These are phyloP conservation scores for Rhinocladiella similis DNA, from an alignment of 2,329 filamentous ascomycete genomes.

Conservation along the genomic window DNA sequence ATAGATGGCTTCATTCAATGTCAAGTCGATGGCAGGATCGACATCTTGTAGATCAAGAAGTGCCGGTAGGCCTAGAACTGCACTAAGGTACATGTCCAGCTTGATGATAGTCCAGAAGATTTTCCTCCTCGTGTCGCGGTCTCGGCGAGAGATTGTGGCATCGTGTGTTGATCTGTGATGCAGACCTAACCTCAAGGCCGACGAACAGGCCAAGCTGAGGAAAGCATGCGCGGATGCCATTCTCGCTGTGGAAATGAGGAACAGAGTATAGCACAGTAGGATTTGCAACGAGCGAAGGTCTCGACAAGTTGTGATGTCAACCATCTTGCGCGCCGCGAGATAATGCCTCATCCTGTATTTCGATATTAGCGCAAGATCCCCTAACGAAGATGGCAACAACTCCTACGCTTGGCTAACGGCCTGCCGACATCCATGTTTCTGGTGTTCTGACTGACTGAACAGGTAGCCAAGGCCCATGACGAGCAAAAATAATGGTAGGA, in stretches of 20 bases:
- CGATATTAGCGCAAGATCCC: background rate
- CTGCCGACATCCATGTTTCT: conserved; percentile 16
- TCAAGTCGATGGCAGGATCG: conserved; percentile 9
- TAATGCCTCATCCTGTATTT: conserved; percentile 18
- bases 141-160: conserved; percentile 3
- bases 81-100: conserved; percentile 24
- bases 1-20: background rate
- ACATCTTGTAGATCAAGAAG: conserved; percentile 22
- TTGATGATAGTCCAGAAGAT: conserved; percentile 25
- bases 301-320: conserved; percentile 17
- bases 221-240: conserved; percentile 20
- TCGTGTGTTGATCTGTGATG: conserved; percentile 19
- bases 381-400: background rate
- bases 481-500: conserved; percentile 21
- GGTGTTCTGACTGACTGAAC: conserved; percentile 17
- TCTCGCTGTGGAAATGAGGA: conserved; percentile 23
- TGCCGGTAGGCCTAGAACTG: conserved; percentile 18
- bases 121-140: conserved; percentile 10
- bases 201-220: conserved; percentile 16
- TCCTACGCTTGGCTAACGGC: conserved; percentile 23
- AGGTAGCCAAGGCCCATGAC: conserved; percentile 24
- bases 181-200: conserved; percentile 22
- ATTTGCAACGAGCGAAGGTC: conserved; percentile 18
- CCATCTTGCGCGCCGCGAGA: conserved; percentile 18
- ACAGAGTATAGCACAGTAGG: conserved; percentile 19